phyloP scores from a whole-genome alignment of 176 grass and related monocot species.

The Phyllostachys edulis region DNA sequence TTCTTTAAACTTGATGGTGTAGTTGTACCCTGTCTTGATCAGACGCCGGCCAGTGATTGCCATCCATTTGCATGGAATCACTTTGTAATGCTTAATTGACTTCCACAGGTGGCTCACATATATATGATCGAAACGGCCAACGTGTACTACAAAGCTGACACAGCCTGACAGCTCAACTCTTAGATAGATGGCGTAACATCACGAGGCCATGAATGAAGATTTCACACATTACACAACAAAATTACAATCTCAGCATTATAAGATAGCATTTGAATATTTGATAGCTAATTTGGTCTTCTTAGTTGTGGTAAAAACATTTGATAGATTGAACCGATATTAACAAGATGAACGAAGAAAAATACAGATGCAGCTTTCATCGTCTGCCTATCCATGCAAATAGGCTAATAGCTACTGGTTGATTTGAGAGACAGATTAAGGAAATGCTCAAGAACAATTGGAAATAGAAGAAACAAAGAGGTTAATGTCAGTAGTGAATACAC shows the following conservation, averaged over 20 bases:
- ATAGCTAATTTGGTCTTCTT: background rate
- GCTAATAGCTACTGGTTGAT: background rate
- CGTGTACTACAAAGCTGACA: background rate
- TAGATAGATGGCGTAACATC: background rate
- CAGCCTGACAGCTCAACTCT: background rate
- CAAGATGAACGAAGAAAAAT: background rate
- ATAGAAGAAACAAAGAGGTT: background rate
- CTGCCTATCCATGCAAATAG: background rate
- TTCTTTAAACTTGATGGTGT: background rate
- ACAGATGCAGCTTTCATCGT: background rate
- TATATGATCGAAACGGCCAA: background rate
- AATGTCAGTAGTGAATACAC: background rate
- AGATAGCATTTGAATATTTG: background rate
- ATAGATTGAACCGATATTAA: background rate
- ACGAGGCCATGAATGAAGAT: background rate
- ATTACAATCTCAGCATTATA: background rate
- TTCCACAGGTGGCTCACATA: background rate
- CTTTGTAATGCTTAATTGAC: background rate
- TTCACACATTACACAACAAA: background rate
- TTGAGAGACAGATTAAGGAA: no score
- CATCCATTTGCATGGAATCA: background rate
- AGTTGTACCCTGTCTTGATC: background rate
- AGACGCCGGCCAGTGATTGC: background rate
- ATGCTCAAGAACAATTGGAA: background rate
- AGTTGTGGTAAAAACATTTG: background rate